Percentiles rank a stretch among this genome's conserved stretches.
These are phyloP conservation scores for Phytophthora pistaciae DNA, from an alignment of 352 stramenopile species.

Conservation along the genomic window DNA sequence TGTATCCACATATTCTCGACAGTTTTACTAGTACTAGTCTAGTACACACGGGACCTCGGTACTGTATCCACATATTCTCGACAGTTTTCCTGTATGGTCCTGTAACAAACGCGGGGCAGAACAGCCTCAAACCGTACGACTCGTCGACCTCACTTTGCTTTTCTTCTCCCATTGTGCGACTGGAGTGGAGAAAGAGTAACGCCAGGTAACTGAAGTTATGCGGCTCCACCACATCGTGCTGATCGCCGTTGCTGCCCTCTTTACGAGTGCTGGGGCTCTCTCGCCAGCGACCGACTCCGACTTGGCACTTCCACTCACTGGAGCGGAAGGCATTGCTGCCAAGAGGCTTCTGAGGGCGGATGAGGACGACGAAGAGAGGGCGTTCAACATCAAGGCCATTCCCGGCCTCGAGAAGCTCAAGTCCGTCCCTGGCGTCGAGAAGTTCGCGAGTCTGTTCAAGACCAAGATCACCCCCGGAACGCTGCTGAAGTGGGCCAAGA, in stretches of 20 bases:
- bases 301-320: background rate
- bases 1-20: too few species aligned
- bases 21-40: too few species aligned
- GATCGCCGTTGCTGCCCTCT: background rate
- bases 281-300: background rate
- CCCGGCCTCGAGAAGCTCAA: background rate
- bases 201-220: background rate
- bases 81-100: too few species aligned
- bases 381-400: background rate
- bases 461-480: conserved; percentile 7
- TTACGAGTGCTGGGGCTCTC: background rate
- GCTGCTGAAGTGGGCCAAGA: conserved; percentile 3
- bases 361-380: conserved; percentile 12
- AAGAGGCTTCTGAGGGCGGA: conserved; percentile 9
- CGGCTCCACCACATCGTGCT: background rate
- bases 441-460: conserved; percentile 1
- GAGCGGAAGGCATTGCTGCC: background rate
- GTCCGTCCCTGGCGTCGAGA: background rate
- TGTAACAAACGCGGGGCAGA: too few species aligned
- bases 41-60: too few species aligned
- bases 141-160: background rate
- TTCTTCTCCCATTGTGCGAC: background rate
- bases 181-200: too few species aligned
- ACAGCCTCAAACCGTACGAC: background rate
- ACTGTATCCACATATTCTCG: too few species aligned